phyloP scores from a whole-genome alignment of 2,329 filamentous ascomycete genomes.

The Colletotrichum godetiae region DNA sequence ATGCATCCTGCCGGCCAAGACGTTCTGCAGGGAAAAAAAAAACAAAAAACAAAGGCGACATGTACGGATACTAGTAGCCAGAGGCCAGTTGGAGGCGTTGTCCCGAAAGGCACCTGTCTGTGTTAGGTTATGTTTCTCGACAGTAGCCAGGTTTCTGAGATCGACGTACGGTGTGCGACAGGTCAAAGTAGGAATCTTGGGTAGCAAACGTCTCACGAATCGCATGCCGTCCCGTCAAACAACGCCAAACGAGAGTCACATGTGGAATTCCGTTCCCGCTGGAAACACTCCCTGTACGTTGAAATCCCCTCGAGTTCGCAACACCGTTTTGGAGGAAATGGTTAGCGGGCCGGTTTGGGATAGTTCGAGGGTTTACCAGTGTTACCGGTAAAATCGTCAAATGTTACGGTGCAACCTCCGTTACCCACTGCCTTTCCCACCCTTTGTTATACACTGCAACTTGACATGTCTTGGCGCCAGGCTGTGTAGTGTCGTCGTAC shows the following conservation, averaged over 20 bases:
- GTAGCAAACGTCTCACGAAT: background rate
- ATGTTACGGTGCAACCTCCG: background rate
- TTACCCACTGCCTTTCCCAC: background rate
- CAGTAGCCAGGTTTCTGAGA: background rate
- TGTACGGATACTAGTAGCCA: background rate
- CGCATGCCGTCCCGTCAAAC: background rate
- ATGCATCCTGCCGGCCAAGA: background rate
- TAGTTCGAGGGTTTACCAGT: background rate
- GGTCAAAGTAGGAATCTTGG: background rate
- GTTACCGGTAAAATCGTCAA: background rate
- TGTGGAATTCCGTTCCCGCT: background rate
- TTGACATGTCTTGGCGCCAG: background rate
- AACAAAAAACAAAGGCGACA: background rate
- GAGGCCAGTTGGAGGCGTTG: background rate
- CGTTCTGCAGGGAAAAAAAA: background rate
- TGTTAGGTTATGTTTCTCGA: background rate
- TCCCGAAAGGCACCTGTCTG: background rate
- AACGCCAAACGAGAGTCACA: background rate
- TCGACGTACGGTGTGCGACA: background rate
- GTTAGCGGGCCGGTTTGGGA: background rate
- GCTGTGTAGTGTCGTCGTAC: background rate
- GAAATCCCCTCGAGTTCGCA: background rate
- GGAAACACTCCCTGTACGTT: background rate
- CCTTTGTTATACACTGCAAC: background rate
- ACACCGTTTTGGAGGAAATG: background rate